Percentiles rank a stretch among this genome's conserved stretches.
These are phyloP conservation scores for Dictyostelium capitatum DNA, from an alignment of 78 protist species.

Conservation along the genomic window DNA sequence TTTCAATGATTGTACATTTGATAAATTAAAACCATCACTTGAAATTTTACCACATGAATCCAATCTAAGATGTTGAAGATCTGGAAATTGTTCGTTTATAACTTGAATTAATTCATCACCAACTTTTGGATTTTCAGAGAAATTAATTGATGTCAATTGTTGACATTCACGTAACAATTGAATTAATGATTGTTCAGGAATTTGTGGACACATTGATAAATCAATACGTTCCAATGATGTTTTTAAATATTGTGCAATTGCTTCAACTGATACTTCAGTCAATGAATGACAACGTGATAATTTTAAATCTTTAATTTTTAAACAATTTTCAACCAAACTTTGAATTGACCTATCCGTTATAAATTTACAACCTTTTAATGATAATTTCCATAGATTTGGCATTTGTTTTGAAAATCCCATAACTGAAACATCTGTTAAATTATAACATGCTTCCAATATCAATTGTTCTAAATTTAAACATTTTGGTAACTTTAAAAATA, in stretches of 20 bases:
- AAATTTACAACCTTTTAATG: slow-evolving; percentile 60
- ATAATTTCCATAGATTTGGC: slow-evolving; percentile 55
- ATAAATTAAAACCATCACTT: slow-evolving; percentile 10
- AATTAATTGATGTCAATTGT: neutral
- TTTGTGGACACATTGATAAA: slow-evolving; percentile 71
- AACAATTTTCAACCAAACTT: neutral
- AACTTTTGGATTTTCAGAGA: slow-evolving; percentile 54
- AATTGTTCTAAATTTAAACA: slow-evolving; percentile 35
- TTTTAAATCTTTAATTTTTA: slow-evolving; percentile 35
- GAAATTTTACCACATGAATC: slow-evolving; percentile 42
- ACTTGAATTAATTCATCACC: neutral
- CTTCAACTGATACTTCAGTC: neutral
- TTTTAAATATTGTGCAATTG: slow-evolving; percentile 5
- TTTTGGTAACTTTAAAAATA: slow-evolving; percentile 34
- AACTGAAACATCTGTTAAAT: slow-evolving; percentile 30
- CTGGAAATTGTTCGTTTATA: slow-evolving; percentile 4
- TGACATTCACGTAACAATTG: neutral
- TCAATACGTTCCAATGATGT: slow-evolving; percentile 43
- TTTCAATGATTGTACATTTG: neutral
- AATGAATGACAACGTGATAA: slow-evolving; percentile 66
- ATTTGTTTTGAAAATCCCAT: slow-evolving; percentile 18
- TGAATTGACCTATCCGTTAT: slow-evolving; percentile 29
- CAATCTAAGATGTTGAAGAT: slow-evolving; percentile 21
- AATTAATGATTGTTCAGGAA: neutral
- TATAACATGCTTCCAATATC: slow-evolving; percentile 62